Percentiles rank a stretch among this genome's conserved stretches.
phyloP scores from a whole-genome alignment of 2,329 filamentous ascomycete genomes.

The Phyllosticta capitalensis region DNA sequence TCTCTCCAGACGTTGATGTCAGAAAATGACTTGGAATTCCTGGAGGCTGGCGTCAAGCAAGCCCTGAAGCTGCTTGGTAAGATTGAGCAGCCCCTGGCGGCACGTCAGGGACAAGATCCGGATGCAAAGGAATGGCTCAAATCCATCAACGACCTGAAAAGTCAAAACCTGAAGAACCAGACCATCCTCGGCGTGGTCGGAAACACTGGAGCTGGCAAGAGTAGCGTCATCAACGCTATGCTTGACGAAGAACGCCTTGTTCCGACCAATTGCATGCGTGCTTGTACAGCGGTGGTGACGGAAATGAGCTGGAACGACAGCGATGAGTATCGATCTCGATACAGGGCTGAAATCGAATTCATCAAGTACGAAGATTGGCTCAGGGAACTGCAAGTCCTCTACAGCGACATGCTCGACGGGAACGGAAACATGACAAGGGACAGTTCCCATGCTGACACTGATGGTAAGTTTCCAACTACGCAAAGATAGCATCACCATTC shows the following conservation, averaged over 20 bases:
- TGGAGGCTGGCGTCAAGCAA: slow-evolving; percentile 32
- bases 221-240: slow-evolving; percentile 53
- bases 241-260: slow-evolving; percentile 51
- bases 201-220: slow-evolving; percentile 54
- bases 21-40: slow-evolving; percentile 22
- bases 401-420: slow-evolving; percentile 38
- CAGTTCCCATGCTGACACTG: background rate
- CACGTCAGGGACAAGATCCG: slow-evolving; percentile 12
- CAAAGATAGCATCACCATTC: background rate
- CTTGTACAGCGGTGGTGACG: slow-evolving; percentile 53
- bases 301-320: slow-evolving; percentile 49
- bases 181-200: slow-evolving; percentile 51
- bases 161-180: slow-evolving; percentile 31
- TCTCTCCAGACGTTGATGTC: slow-evolving; percentile 25
- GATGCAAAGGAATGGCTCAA: slow-evolving; percentile 34
- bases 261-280: slow-evolving; percentile 50
- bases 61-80: slow-evolving; percentile 28
- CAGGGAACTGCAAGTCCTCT: slow-evolving; percentile 41
- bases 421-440: slow-evolving; percentile 33
- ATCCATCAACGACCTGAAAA: slow-evolving; percentile 33
- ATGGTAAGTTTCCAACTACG: background rate
- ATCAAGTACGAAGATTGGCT: slow-evolving; percentile 44
- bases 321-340: slow-evolving; percentile 30
- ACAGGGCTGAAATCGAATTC: slow-evolving; percentile 51
- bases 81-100: slow-evolving; percentile 24